These are phyloP conservation scores for Fusarium nurragi DNA, from an alignment of 2,329 filamentous ascomycete species.

Conservation along the genomic window DNA sequence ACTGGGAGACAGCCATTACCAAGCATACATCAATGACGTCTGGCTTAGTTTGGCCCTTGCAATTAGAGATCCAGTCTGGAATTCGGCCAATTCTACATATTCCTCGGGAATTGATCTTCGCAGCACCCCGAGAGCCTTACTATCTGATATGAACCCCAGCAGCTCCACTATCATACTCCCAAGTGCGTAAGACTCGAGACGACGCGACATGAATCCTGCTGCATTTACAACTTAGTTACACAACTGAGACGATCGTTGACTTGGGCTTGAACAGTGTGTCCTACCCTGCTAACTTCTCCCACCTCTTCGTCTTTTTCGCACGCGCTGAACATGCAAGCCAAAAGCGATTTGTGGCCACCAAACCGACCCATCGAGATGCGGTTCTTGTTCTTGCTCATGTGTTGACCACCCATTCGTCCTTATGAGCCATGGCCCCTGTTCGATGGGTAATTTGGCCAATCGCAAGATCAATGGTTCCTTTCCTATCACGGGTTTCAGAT, in stretches of 20 bases:
- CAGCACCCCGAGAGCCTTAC: constrained; percentile 1
- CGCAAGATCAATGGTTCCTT: constrained; percentile 6
- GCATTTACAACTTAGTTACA: constrained; percentile 15
- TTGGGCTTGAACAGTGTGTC: constrained; percentile 5
- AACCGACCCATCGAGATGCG: constrained; percentile 36
- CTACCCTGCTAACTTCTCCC: constrained; percentile 23
- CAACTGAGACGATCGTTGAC: constrained; percentile 7
- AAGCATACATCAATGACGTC: neutral
- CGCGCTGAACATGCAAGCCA: constrained; percentile 28
- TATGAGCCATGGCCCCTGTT: constrained; percentile 19
- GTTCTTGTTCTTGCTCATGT: constrained; percentile 33
- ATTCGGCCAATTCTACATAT: constrained; percentile 1
- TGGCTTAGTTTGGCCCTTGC: neutral
- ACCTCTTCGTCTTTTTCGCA: constrained; percentile 17
- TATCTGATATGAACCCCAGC: neutral
- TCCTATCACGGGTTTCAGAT: too few species aligned
- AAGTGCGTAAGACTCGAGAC: constrained; percentile 6
- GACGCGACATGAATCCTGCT: constrained; percentile 3
- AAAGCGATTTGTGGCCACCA: constrained; percentile 22
- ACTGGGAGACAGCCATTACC: neutral
- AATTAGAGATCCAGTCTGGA: neutral
- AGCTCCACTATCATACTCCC: constrained; percentile 1
- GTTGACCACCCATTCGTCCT: constrained; percentile 38
- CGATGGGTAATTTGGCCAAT: constrained; percentile 31
- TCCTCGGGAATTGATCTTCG: neutral